Conservation (phyloP, 495 filamentous ascomycete species). For the Hypoxylon trugodes region DNA sequence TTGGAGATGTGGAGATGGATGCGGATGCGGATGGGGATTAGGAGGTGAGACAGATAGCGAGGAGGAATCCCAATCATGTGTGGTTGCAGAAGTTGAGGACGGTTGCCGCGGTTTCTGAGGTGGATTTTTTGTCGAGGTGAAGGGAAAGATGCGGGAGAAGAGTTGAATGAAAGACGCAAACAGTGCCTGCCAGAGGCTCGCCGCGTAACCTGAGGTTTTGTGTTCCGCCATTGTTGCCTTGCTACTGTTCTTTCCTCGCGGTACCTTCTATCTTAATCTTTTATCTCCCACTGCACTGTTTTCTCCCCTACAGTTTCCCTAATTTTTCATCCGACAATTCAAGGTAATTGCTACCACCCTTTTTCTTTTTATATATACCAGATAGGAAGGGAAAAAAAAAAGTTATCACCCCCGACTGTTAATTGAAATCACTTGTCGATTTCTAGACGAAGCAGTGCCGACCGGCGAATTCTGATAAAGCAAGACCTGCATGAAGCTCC, state of each 20-base stretch:
- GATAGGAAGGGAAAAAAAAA: background rate
- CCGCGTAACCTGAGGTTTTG: conserved; percentile 47
- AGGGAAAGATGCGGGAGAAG: conserved; percentile 38
- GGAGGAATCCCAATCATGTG: conserved; percentile 1
- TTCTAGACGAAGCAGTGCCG: background rate
- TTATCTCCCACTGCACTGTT: background rate
- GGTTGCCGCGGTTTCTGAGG: conserved; percentile 9
- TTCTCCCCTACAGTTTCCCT: background rate
- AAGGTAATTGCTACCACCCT: background rate
- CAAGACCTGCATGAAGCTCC: conserved; percentile 15
- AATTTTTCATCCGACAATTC: background rate
- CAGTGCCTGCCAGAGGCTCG: conserved; percentile 44
- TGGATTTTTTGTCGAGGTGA: conserved; percentile 26
- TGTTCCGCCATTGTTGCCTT: conserved; percentile 45
- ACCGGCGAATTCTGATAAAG: background rate
- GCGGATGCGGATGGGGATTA: background rate
- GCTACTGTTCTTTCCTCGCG: conserved; percentile 18
- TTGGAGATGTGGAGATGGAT: background rate
- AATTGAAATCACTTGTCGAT: conserved; percentile 1
- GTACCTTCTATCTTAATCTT: conserved; percentile 10
- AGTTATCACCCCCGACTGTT: background rate
- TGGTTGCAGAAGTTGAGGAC: conserved; percentile 1
- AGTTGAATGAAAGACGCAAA: conserved; percentile 47
- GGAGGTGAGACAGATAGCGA: conserved; percentile 1
- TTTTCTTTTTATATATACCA: too few species aligned